Base-by-base conservation (phyloP, 345 rosid genomes). In the Aquilaria sinensis region DNA sequence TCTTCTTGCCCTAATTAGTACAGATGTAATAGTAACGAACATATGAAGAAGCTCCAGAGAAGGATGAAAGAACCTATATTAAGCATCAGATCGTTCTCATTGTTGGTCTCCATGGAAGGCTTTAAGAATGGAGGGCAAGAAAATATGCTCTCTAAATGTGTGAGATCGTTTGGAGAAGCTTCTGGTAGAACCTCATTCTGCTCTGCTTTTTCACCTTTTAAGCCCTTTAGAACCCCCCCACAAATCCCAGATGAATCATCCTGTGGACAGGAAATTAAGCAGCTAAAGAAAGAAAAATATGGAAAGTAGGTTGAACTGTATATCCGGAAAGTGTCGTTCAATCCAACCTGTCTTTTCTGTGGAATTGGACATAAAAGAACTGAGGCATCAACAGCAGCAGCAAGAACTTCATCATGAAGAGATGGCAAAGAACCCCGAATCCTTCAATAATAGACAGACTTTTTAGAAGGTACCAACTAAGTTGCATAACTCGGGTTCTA, bases 381-480 rank as follows among this genome's bases (percentile, higher is more conserved):
- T 49, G 87, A 61, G 71, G 89, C 79, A 51, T 81, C 90, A 58
- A 85, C 80, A 71, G 89, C 87, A 57, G 91, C 88, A 41, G 87
- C 88, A 68, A 94, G 81, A 61, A 82, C 88, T 72, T 83, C 70
- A 76, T 88, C 87, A 58, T 88, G 89, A 75, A 94, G 79, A 72
- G 76, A 71, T 63, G 99, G 91, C 66, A 86, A 82, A 70, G 86
- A 83, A 70, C 80, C 83, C 16, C 84, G 86, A 66, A 83, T 76
- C 82, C 99, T 93, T 82, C 69, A 65, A 60, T 60, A 69, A 64
- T 64, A 61, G 68, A 61, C 58, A 66, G 67, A 56, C 51, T 48
- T 43, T 49, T 41, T 41, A 54, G 50, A 59, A 47, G 45, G 50
- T 30, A 47, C 32, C 23, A 51, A 53, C 2, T 30, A 32, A 23